Conservation (phyloP, 306 rosid species). For the Pterocarpus santalinus region DNA sequence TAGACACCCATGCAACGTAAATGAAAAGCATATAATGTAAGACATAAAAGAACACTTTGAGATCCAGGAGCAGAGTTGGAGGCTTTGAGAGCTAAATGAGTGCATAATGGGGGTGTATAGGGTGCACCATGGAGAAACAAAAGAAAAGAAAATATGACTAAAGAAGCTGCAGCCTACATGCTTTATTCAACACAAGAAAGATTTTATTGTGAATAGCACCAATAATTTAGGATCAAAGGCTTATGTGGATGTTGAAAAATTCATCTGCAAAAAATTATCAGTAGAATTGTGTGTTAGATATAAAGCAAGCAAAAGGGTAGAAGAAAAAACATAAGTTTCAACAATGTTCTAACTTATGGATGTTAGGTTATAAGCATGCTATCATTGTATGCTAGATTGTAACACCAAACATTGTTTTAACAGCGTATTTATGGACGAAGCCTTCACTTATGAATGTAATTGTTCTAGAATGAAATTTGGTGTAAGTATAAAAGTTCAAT, state of each 20-base stretch:
- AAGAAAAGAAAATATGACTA: background rate
- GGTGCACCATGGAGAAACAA: background rate
- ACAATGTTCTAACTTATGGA: background rate
- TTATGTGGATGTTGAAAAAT: background rate
- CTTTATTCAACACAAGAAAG: background rate
- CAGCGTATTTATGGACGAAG: background rate
- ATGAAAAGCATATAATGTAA: background rate
- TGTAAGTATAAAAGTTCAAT: background rate
- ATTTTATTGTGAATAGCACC: background rate
- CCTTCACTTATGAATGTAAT: background rate
- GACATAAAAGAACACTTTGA: background rate
- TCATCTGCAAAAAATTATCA: background rate
- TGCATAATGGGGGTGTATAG: background rate
- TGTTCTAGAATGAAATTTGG: background rate
- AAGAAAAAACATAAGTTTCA: background rate
- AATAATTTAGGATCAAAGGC: background rate
- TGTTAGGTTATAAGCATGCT: too few species aligned
- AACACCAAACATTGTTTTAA: background rate
- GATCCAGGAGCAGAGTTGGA: background rate
- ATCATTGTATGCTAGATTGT: too few species aligned
- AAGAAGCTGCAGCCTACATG: background rate
- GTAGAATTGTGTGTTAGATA: background rate
- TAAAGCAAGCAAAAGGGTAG: background rate
- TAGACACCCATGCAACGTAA: too few species aligned
- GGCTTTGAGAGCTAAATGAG: background rate